Evolutionary conservation across 148 eudicot genomes (phyloP).

Genomic region (Polygonum maritimum): DNA sequence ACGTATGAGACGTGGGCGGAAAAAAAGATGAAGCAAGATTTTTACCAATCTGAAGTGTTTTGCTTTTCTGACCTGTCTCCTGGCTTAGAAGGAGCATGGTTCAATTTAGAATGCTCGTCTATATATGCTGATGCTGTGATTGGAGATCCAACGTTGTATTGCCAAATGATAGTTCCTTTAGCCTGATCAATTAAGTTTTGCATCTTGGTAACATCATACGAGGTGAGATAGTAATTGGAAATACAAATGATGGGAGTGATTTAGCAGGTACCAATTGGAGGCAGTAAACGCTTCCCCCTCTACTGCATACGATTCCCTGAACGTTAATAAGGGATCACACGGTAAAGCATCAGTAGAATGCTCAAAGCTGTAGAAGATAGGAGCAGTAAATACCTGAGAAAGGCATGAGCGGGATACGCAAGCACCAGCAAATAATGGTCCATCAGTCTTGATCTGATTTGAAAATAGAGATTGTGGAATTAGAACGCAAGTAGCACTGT

Average conservation of each 20-base stretch:
- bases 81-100: slow-evolving; percentile 22
- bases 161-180: slow-evolving; percentile 57
- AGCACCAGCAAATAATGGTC: no score
- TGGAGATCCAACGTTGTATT: slow-evolving; percentile 53
- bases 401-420: no score
- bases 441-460: no score
- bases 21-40: background rate
- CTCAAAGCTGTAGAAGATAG: background rate
- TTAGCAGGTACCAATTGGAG: background rate
- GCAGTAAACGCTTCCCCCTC: slow-evolving; percentile 4
- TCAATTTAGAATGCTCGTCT: slow-evolving; percentile 52
- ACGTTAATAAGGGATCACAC: background rate
- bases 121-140: slow-evolving; percentile 77
- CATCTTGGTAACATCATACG: background rate
- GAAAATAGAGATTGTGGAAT: no score
- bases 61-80: slow-evolving; percentile 35
- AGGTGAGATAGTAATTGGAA: no score
- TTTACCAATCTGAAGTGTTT: background rate
- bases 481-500: no score
- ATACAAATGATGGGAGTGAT: no score
- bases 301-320: slow-evolving; percentile 3
- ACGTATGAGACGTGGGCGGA: background rate
- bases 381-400: background rate
- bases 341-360: background rate
- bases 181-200: slow-evolving; percentile 19